Evolutionary conservation across 2,329 filamentous ascomycete species (phyloP), one percentile per base, ranked within the genome.

Genomic region (Paraphoma sp.): DNA sequence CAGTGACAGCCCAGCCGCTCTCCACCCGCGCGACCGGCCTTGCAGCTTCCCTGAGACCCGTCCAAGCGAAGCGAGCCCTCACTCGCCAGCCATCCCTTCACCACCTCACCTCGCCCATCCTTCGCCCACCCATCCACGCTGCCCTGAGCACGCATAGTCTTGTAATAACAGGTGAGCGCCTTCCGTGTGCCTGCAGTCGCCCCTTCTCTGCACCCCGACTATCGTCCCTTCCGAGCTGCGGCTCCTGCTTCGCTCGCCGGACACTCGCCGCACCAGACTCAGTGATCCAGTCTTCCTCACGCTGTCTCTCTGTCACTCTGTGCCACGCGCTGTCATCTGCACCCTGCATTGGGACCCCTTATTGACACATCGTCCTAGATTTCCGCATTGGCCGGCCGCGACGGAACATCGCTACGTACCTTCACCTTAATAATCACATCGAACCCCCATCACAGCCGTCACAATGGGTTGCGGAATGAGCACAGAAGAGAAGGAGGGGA

Each of bases 391-490:
- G 70, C 70, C 71, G 68, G 68, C 68, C 68, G 70, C 58, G 53
- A 70, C 72, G 64, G 63, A 73, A 65, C 62, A 66, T 66, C 56
- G 48, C 63, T 63, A 63, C 63, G 48, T 54, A 64, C 60, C 49
- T 54, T 55, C 54, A 62, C 64, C 69, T 55, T 74, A 74, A 72
- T 75, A 67, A 58, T 57, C 53, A 49, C 40, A 41, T 45, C 41
- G 43, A 38, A 54, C 51, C 42, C 58, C 54, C 40, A 51, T 54
- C 43, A 40, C 57, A 59, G 33, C 63, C 60, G 67, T 78, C 89
- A 93, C 84, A 74, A 99, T 99, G 95, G 95, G 95, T 88, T 99
- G 95, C 81, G 94, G 94, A 82, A 96, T 97, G 92, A 98, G 94
- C 80, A 97, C 95, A 77, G 95, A 98, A 85, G 95, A 98, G 84